These are phyloP conservation scores for Penicillium sclerotigenum DNA, from an alignment of 2,329 filamentous ascomycete species.

Conservation along the genomic window DNA sequence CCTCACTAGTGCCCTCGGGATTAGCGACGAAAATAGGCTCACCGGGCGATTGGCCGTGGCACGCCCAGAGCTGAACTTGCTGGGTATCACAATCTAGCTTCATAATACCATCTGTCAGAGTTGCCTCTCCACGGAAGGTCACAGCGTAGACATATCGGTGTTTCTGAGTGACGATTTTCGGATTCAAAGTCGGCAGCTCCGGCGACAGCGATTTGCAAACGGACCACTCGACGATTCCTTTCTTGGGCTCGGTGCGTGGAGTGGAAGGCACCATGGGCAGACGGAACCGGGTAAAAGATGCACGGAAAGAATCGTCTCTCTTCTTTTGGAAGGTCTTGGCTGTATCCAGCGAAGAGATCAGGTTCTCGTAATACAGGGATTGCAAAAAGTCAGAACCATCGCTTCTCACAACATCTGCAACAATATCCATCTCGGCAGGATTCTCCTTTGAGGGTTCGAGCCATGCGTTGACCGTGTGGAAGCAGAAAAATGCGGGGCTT, in stretches of 20 bases:
- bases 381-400: conserved; percentile 63
- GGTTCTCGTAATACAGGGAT: conserved; percentile 66
- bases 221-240: conserved; percentile 30
- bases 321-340: conserved; percentile 32
- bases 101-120: conserved; percentile 52
- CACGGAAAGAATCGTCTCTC: conserved; percentile 34
- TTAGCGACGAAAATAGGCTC: conserved; percentile 54
- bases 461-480: conserved; percentile 76
- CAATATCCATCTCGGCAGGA: conserved; percentile 49
- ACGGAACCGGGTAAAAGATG: conserved; percentile 38
- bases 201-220: conserved; percentile 25
- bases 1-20: conserved; percentile 39
- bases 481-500: conserved; percentile 69
- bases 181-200: conserved; percentile 54
- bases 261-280: conserved; percentile 33
- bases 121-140: conserved; percentile 45
- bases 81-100: conserved; percentile 52
- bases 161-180: conserved; percentile 40
- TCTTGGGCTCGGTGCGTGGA: conserved; percentile 4
- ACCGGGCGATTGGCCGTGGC: conserved; percentile 51
- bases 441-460: conserved; percentile 52
- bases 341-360: conserved; percentile 56
- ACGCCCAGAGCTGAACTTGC: conserved; percentile 43
- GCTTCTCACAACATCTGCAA: conserved; percentile 65
- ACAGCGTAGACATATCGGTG: conserved; percentile 53